These are phyloP conservation scores for Tuber borchii DNA, from an alignment of 495 filamentous ascomycete species.

Conservation along the genomic window DNA sequence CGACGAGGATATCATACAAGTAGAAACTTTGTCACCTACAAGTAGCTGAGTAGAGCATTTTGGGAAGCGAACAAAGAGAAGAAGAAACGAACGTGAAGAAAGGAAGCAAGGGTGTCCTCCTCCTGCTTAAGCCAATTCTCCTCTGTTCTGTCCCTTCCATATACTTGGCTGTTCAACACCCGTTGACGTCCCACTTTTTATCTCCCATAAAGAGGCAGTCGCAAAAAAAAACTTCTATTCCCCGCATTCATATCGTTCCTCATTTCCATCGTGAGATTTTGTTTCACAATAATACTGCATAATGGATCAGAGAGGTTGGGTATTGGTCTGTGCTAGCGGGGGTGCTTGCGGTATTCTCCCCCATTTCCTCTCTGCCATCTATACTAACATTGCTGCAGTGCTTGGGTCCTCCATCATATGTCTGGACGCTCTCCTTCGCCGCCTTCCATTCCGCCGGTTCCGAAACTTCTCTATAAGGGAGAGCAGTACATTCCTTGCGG, in stretches of 20 bases:
- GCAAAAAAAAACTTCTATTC: not conserved
- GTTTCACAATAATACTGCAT: not conserved
- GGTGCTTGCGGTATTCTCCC: conserved; percentile 47
- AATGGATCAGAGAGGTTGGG: conserved; percentile 58
- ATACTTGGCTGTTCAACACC: not conserved
- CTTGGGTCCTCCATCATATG: conserved; percentile 78
- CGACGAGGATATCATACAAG: not conserved
- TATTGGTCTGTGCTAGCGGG: conserved; percentile 80
- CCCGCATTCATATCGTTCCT: not conserved
- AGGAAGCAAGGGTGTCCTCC: not conserved
- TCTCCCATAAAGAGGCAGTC: not conserved
- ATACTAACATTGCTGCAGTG: conserved; percentile 44
- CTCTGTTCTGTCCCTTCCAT: not conserved
- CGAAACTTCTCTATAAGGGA: conserved; percentile 79
- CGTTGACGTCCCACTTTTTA: not conserved
- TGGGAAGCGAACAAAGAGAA: not conserved
- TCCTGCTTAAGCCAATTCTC: not conserved
- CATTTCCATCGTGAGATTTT: not conserved
- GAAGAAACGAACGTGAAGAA: not conserved
- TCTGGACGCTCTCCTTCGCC: conserved; percentile 68
- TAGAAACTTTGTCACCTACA: not conserved
- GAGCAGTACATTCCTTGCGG: conserved; percentile 78
- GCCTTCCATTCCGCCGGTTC: conserved; percentile 54
- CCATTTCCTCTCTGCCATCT: conserved; percentile 39
- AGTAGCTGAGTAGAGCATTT: not conserved